Evolutionary conservation across 495 filamentous ascomycete species (phyloP), one percentile per base, ranked within the genome.

Genomic region (Hypoxylon rickii): DNA sequence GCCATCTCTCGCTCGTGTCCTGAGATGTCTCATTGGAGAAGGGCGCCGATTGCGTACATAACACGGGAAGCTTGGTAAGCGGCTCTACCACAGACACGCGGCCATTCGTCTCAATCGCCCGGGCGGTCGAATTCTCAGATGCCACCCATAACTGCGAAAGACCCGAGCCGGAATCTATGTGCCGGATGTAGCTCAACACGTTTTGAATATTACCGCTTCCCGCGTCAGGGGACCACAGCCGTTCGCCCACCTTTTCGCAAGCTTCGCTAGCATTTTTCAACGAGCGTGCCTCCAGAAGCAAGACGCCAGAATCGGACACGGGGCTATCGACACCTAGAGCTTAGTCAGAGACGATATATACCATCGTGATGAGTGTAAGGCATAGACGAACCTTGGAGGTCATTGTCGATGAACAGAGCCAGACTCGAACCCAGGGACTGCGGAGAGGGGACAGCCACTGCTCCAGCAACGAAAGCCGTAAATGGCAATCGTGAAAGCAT

Each of bases 41-140:
- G 1, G 75, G 75, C 3, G 76, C 76, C 7, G 70, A 69, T 37
- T 79, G 73, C 0, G 76, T 78, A 41, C 78, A 81, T 6, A 81
- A 39, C 0, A 64, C 73, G 7, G 67, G 70, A 5, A 73, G 51
- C 13, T 40, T 44, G 3, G 42, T 21, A 7, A 39, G 42, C 15
- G 55, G 37, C n/a, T 45, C 29, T 7, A 50, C 53, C n/a, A 26
- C 17, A 0, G 55, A 46, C 4, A 70, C 44, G 1, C 42, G 12
- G 6, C 74, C 73, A 17, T 63, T 43, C 5, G 39, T 47, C 39
- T 66, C 56, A 15, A 79, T 52, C 0, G 60, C 57, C 37, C 63
- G 42, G 12, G 44, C 26, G 19, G 43, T 56, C 22, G 51, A 43
- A 7, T 49, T 18, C 18, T 21, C 45, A 0, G 68, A 42, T 5